A percentile compares a stretch with the other conserved stretches of the same genome.
phyloP scores from a whole-genome alignment of 2,329 filamentous ascomycete genomes.

The Xylariaceae sp. region DNA sequence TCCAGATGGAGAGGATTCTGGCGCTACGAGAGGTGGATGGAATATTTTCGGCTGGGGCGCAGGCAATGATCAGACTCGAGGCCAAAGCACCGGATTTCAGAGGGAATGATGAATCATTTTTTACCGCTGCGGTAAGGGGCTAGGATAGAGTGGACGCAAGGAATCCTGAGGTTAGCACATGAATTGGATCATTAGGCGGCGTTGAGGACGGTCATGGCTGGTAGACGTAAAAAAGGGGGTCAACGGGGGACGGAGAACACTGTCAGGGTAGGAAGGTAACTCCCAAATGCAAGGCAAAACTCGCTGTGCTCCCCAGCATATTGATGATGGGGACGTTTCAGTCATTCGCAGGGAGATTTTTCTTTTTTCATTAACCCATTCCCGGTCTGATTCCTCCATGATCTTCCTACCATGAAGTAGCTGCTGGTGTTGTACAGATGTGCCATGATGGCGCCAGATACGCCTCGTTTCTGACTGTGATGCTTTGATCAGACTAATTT shows the following conservation, averaged over 20 bases:
- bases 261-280: no score
- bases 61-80: conserved; percentile 9
- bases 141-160: background rate
- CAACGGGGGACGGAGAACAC: conserved; percentile 15
- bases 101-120: conserved; percentile 8
- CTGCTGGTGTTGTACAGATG: conserved; percentile 3
- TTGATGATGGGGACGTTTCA: conserved; percentile 13
- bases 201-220: conserved; percentile 8
- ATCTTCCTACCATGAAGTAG: background rate
- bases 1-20: conserved; percentile 9
- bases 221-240: conserved; percentile 15
- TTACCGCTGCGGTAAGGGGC: background rate
- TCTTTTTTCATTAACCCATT: conserved; percentile 22
- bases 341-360: conserved; percentile 8
- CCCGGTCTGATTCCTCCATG: conserved; percentile 9
- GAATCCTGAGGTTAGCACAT: conserved; percentile 18
- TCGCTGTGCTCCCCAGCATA: conserved; percentile 1
- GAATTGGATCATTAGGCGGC: conserved; percentile 13
- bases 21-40: conserved; percentile 16
- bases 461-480: conserved; percentile 9
- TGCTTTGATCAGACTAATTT: conserved; percentile 10
- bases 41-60: conserved; percentile 30
- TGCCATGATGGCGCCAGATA: conserved; percentile 11
- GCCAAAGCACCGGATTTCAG: conserved; percentile 27
- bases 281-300: conserved; percentile 6